Base-by-base conservation (phyloP, 495 filamentous ascomycete species). In the Acidiella bohemica region DNA sequence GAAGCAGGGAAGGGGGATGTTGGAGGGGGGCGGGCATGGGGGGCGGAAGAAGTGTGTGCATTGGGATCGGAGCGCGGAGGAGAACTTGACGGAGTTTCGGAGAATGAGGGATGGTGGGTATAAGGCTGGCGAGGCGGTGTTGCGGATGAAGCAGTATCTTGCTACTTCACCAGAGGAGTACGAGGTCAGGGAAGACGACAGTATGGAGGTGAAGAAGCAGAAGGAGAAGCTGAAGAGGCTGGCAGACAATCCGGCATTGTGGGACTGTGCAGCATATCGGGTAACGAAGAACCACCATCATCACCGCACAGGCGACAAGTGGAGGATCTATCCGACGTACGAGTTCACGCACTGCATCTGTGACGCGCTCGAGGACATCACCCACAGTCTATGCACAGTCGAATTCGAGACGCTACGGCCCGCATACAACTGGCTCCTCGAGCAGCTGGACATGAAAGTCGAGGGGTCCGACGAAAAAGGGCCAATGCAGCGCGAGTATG, bases 81-180 rank as follows among this genome's bases (percentile, higher is more conserved):
- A 84, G 37, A 92, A 85, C 42, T 58, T 96, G 31, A 47, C 61
- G 4, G 78, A 95, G 50, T 95, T 97, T 59, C 68, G 84, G 34
- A 83, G 72, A 18, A 96, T 97, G 90, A 66, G 76, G 16, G 84
- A 88, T 56, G 92, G 90, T 17, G 78, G 83, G 57, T 96, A 95
- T 59, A 77, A 80, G 55, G 81, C 90, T 2, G 73, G 78, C 49
- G 81, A 84, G 52, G 90, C 86, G 2, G 84, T 83, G 48, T 62
- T 97, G 32, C 78, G 90, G 39, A 93, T 96, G 87, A 93, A 93
- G 60, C 86, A 81, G 64, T 70, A 80, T 55, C 71, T 78, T 13
- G 47, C 28, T 6, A 54, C 51, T 2, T 54, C 57, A 27, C 50
- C 52, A 4, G 55, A 56, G 24, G 59, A 60, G 31, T 50, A 50